Base-by-base conservation (phyloP, 169 alveolate species). In the Cryptosporidium bovis region DNA sequence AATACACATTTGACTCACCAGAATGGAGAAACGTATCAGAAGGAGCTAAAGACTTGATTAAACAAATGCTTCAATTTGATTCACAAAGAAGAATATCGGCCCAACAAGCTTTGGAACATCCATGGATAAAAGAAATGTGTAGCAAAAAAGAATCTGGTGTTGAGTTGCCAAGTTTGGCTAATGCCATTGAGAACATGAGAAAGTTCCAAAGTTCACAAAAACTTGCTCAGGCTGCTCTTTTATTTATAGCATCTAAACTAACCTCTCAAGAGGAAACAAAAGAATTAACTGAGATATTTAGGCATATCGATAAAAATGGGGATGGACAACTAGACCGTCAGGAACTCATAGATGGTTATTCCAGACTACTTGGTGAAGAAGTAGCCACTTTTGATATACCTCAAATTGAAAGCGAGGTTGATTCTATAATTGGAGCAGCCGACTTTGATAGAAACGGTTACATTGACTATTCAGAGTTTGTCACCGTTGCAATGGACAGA, bases 401-500 rank as follows among this genome's bases (percentile, higher is more conserved):
- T 20, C 90, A 64, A 20, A 96, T 96, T 12, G 98, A 96, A 53
- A 93, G 84, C 68, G 98, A 97, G 66, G 98, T 98, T 5, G 98
- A 96, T 68, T 94, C 94, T 64, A 97, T 96, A 16, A 92, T 98
- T 92, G 90, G 84, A 53, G 92, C 95, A 36, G 96, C 96, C 36
- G 99, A 97, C 94, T 93, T 95, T 33, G 99, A 97, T 89, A 94
- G 93, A 50, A 95, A 95, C 85, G 99, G 99, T n/a, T 94, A 91
- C 56, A 96, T 98, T 40, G 99, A 98, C 82, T 97, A 97, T 92
- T 65, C 91, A 89, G 98, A 95, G 64, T 95, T 95, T 83, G 93
- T 95, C 65, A 91, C 97, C 51, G 96, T 93, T 46, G 92, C 95
- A 68, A 90, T 95, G 93, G 94, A 95, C 66, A 89, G 96, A 91